Evolutionary conservation across 192 early-diverging fungal genomes (phyloP).

Genomic region (Physocladia obscura): DNA sequence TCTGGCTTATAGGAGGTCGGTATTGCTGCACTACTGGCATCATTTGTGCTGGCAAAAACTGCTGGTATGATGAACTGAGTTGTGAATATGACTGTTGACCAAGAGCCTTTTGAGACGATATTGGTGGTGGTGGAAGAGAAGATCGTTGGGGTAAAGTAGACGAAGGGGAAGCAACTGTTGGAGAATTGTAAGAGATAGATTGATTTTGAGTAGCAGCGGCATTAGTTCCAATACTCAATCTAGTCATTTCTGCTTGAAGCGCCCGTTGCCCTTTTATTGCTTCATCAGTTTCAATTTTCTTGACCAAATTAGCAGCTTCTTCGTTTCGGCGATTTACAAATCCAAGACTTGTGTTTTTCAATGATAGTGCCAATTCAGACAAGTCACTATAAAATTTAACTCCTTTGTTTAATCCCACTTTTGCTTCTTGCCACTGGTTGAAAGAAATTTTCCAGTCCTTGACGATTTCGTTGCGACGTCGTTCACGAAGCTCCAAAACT

Average conservation of each 20-base stretch:
- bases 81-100: slow-evolving; percentile 6
- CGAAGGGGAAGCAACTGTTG: not conserved
- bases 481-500: slow-evolving; percentile 62
- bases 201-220: not conserved
- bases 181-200: not conserved
- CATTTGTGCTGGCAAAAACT: not conserved
- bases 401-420: slow-evolving; percentile 67
- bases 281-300: slow-evolving; percentile 50
- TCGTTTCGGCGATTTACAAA: slow-evolving; percentile 60
- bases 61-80: not conserved
- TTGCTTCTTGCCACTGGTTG: slow-evolving; percentile 67
- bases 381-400: slow-evolving; percentile 71
- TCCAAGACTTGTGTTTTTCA: slow-evolving; percentile 52
- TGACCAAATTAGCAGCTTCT: slow-evolving; percentile 59
- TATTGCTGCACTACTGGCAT: not conserved
- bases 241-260: slow-evolving; percentile 61
- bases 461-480: slow-evolving; percentile 65
- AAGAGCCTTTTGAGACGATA: not conserved
- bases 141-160: not conserved
- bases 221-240: slow-evolving; percentile 33
- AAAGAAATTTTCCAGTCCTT: slow-evolving; percentile 66
- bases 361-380: slow-evolving; percentile 53
- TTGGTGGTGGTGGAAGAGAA: not conserved
- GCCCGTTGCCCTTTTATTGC: slow-evolving; percentile 62
- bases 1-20: slow-evolving; percentile 18